Percentiles rank a stretch among this genome's conserved stretches.
phyloP scores from a whole-genome alignment of 164 flowering plant species.

The Paratinospora sagittata region DNA sequence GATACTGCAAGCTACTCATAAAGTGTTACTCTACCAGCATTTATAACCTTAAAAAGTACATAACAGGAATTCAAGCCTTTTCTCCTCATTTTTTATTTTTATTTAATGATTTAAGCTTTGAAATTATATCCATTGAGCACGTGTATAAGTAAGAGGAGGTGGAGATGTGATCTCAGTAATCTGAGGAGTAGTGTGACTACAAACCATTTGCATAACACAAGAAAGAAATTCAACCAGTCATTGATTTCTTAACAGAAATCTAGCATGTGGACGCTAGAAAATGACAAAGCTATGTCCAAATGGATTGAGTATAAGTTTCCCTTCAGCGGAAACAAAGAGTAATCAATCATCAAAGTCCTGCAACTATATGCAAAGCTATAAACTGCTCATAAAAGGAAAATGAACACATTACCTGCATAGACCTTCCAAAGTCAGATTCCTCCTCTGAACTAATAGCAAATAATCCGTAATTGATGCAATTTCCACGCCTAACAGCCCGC shows the following conservation, averaged over 20 bases:
- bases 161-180: background rate
- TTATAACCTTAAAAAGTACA: background rate
- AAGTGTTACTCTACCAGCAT: background rate
- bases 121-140: background rate
- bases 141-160: background rate
- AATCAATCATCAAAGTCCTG: background rate
- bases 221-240: background rate
- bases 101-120: background rate
- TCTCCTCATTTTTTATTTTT: too few species aligned
- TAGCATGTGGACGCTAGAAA: too few species aligned
- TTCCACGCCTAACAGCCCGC: conserved; percentile 21
- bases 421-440: conserved; percentile 16
- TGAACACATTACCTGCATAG: conserved; percentile 19
- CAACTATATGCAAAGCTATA: background rate
- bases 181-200: background rate
- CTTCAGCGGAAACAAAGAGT: background rate
- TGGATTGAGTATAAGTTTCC: background rate
- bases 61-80: background rate
- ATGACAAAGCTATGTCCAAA: background rate
- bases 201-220: background rate
- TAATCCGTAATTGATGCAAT: conserved; percentile 20
- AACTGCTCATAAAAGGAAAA: background rate
- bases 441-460: conserved; percentile 24
- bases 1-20: background rate
- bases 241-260: too few species aligned